Base-by-base conservation (phyloP, 2,329 filamentous ascomycete genomes). In the Apiospora malaysiana region DNA sequence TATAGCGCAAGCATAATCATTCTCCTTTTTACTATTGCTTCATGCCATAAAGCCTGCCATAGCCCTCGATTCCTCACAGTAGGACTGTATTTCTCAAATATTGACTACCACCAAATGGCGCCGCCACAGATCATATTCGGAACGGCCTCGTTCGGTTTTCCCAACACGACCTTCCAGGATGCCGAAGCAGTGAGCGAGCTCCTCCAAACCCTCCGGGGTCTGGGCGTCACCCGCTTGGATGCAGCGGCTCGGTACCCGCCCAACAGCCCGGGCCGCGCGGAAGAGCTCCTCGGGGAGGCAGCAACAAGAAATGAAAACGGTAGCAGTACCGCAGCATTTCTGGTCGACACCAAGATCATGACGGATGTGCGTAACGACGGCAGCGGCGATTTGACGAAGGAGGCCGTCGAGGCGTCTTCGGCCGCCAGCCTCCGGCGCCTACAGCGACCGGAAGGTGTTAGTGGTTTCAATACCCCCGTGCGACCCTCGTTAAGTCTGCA, bases 331-430 rank as follows among this genome's bases (percentile, higher is more conserved):
- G 3, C 0, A 23, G 23, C 49, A 23, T 82, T 82, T 59, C 49
- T 71, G 2, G 71, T 82, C 40, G 80, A 82, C 67, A 82, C 79
- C 0, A 82, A 82, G 69, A 76, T 82, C 2, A 78, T 75, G 42
- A 78, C 77, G n/a, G 75, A 79, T 23, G 73, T 73, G 10, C 25
- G 63, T 2, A 77, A 69, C 2, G 78, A 80, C 43, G 79, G 77
- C 2, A 77, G 77, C 51, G 80, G 79, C 1, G 76, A 79, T 51
- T 70, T 81, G 40, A 71, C 72, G 0, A 51, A n/a, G 6, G 73
- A 76, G 2, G 76, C 78, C 0, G 75, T 81, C 9, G 68, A 71
- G 4, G 76, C 72, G 49, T 81, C 79, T 0, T 69, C 78, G 2
- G 69, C 71, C 2, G 76, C 70, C 16, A 82, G 80, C 68, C 71